Evolutionary conservation across 208 protist genomes (phyloP), one percentile per base, ranked within the genome.

Genomic region (Spongospora subterranea): DNA sequence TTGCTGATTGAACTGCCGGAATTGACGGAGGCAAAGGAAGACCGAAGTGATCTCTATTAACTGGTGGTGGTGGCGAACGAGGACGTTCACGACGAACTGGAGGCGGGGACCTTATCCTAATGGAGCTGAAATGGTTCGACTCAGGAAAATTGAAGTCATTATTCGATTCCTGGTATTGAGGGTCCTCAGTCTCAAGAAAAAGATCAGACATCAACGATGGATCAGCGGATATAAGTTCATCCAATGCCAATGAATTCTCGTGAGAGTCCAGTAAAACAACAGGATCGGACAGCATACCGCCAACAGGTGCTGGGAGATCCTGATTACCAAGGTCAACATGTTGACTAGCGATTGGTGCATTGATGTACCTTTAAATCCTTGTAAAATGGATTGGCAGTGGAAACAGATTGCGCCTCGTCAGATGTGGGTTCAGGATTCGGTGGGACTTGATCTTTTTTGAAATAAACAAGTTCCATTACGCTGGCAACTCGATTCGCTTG

Each of bases 401-500:
- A 20, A n/a, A 20, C n/a, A 39, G 35, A 35, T 35, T 6, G n/a
- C n/a, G n/a, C 11, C 13, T 45, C 71, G n/a, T 6, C 6, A 82
- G n/a, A 13, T 35, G 71, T 6, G 6, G 40, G 40, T 45, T 6
- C 6, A 39, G 71, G 71, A 43, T 82, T 82, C 13, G n/a, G n/a
- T 39, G 71, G 71, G n/a, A 82, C 35, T 20, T 82, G 71, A 43
- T 82, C 71, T 39, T 43, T 35, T 82, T 82, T 82, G 71, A 82
- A 82, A 82, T 82, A 82, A 43, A 82, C 71, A 6, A 82, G 17
- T 45, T 82, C 71, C 71, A 82, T 82, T 20, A 82, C 17, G 13
- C 35, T 17, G 13, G 71, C n/a, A 43, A 35, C 40, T 45, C 71
- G 71, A 82, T 35, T 43, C 6, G 71, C 71, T n/a, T 82, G 71